Conservation (phyloP, 1,284 basidiomycete species). For the Vanrija pseudolonga region DNA sequence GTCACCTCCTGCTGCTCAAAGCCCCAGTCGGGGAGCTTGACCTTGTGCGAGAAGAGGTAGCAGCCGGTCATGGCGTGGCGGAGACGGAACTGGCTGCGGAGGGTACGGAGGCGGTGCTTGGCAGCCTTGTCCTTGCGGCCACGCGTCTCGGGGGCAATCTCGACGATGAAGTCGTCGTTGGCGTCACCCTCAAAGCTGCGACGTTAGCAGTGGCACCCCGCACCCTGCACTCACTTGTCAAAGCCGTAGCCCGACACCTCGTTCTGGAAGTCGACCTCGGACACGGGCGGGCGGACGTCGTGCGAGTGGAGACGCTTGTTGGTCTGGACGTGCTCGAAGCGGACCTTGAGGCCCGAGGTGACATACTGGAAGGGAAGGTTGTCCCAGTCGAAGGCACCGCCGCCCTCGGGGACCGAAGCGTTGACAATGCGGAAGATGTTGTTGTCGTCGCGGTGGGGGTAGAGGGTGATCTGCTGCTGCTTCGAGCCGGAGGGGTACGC, state of each 20-base stretch:
- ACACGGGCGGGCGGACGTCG: constrained; percentile 89
- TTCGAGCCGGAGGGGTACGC: constrained; percentile 81
- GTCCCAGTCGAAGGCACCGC: constrained; percentile 58
- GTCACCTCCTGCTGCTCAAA: constrained; percentile 97
- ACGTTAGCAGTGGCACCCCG: neutral
- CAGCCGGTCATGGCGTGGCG: constrained; percentile 84
- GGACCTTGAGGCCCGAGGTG: constrained; percentile 67
- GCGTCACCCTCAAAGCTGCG: constrained; percentile 58
- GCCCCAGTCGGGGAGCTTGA: constrained; percentile 95
- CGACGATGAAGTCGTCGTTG: constrained; percentile 94
- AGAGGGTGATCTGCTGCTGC: constrained; percentile 91
- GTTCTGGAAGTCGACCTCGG: constrained; percentile 98
- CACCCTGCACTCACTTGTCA: constrained; percentile 55
- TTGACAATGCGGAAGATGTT: constrained; percentile 85
- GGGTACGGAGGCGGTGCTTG: constrained; percentile 66
- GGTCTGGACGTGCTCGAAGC: constrained; percentile 75
- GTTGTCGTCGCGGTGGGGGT: constrained; percentile 91
- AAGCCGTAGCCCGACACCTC: constrained; percentile 95
- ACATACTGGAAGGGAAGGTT: constrained; percentile 62
- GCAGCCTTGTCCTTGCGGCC: constrained; percentile 63
- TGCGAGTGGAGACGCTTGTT: constrained; percentile 91
- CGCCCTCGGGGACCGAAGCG: constrained; percentile 53
- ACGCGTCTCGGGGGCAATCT: constrained; percentile 61
- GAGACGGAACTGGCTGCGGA: constrained; percentile 80
- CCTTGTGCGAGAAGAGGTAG: constrained; percentile 96